phyloP scores from a whole-genome alignment of 2,329 filamentous ascomycete genomes.

The Xylariales sp. region DNA sequence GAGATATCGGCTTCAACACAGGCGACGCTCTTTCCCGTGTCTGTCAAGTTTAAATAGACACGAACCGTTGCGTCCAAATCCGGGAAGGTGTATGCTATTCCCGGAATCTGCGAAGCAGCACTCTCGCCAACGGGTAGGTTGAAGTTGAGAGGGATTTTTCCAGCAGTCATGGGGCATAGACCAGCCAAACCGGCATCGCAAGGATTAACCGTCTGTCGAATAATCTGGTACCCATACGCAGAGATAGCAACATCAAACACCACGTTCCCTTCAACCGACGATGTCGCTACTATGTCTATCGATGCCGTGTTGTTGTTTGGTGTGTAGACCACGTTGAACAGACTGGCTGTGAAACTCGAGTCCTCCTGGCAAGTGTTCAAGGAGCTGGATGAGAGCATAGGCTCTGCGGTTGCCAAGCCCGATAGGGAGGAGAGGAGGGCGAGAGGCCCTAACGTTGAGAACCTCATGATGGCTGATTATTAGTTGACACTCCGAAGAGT shows the following conservation, averaged over 20 bases:
- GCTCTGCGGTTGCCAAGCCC: conserved; percentile 47
- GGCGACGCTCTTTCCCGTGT: conserved; percentile 56
- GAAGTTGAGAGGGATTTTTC: conserved; percentile 71
- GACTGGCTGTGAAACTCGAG: conserved; percentile 79
- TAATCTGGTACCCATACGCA: conserved; percentile 76
- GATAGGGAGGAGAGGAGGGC: conserved; percentile 41
- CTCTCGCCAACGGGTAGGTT: conserved; percentile 53
- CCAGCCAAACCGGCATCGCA: conserved; percentile 66
- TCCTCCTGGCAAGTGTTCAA: conserved; percentile 80
- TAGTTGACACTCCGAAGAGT: neutral
- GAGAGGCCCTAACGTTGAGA: conserved; percentile 39
- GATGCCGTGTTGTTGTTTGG: conserved; percentile 68
- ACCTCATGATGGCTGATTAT: conserved; percentile 38
- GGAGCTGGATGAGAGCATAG: conserved; percentile 74
- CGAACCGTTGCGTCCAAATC: conserved; percentile 76
- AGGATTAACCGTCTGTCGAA: conserved; percentile 67
- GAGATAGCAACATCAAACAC: conserved; percentile 70
- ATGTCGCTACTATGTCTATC: conserved; percentile 75
- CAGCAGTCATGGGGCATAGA: conserved; percentile 87
- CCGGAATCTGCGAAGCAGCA: conserved; percentile 61
- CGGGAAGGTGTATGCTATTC: conserved; percentile 76
- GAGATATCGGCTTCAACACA: conserved; percentile 77
- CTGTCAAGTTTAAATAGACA: conserved; percentile 65
- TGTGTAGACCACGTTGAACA: conserved; percentile 81
- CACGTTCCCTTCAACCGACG: conserved; percentile 77